These are phyloP conservation scores for Bruguiera hainesii DNA, from an alignment of 441 rosid species.

Conservation along the genomic window DNA sequence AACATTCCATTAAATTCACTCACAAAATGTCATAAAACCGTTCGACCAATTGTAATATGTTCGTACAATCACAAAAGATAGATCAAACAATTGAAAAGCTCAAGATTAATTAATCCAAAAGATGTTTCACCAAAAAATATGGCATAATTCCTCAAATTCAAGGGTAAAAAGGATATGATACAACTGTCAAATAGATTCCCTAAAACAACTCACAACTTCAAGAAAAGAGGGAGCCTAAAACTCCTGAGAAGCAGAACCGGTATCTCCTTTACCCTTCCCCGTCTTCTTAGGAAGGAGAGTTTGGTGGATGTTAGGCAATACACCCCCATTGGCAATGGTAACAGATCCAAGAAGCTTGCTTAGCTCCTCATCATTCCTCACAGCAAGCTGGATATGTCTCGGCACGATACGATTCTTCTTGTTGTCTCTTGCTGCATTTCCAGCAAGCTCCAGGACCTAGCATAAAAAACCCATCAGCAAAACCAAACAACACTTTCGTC, in stretches of 20 bases:
- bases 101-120: too few relatives aligned
- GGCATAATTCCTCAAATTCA: too few relatives aligned
- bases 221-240: constrained; percentile 25
- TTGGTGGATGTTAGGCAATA: constrained; percentile 70
- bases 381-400: constrained; percentile 77
- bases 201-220: background rate
- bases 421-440: constrained; percentile 81
- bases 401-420: constrained; percentile 74
- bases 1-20: constrained; percentile 5
- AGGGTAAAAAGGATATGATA: too few relatives aligned
- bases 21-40: too few relatives aligned
- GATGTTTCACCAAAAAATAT: too few relatives aligned
- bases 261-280: constrained; percentile 61
- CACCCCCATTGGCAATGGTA: constrained; percentile 83
- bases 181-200: too few relatives aligned
- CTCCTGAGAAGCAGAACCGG: constrained; percentile 83
- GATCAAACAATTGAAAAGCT: background rate
- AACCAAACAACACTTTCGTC: background rate
- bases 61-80: background rate
- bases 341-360: constrained; percentile 73
- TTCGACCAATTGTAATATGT: too few relatives aligned
- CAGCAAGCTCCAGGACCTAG: constrained; percentile 74
- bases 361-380: constrained; percentile 72
- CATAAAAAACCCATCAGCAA: background rate
- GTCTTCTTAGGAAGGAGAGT: constrained; percentile 55